A percentile compares a stretch with the other conserved stretches of the same genome.
Conservation (phyloP, 345 rosid species). For the Citrus sp. region DNA sequence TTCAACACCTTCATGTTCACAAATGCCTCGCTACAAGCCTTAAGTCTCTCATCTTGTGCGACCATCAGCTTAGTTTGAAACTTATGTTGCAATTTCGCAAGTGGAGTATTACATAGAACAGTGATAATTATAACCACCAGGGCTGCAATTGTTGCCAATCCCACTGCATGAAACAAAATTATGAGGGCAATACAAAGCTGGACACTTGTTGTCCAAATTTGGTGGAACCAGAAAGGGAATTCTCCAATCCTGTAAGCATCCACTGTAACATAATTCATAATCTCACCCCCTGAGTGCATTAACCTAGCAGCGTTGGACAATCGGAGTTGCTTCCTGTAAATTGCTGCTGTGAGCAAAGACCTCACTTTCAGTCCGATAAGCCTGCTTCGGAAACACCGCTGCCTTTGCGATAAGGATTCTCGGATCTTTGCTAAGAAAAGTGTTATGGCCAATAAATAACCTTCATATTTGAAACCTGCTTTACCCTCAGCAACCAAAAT, state of each 20-base stretch:
- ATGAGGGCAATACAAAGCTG: conserved; percentile 73
- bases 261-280: conserved; percentile 86
- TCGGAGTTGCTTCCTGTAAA: conserved; percentile 79
- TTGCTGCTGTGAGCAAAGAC: conserved; percentile 75
- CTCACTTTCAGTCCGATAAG: conserved; percentile 71
- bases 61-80: conserved; percentile 78
- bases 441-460: conserved; percentile 56
- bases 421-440: conserved; percentile 58
- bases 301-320: conserved; percentile 68
- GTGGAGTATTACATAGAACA: conserved; percentile 77
- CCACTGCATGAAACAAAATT: conserved; percentile 79
- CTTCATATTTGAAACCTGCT: conserved; percentile 63
- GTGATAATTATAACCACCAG: conserved; percentile 64
- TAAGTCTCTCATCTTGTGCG: conserved; percentile 76
- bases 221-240: conserved; percentile 94
- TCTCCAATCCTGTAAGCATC: conserved; percentile 96
- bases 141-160: conserved; percentile 82
- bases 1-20: conserved; percentile 92
- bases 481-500: conserved; percentile 88
- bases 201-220: conserved; percentile 87
- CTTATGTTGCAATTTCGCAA: conserved; percentile 89
- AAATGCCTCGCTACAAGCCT: conserved; percentile 78
- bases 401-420: conserved; percentile 88
- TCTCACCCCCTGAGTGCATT: conserved; percentile 85
- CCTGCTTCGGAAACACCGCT: conserved; percentile 87